These are phyloP conservation scores for Torulaspora indica DNA, from an alignment of 805 yeast species.

Conservation along the genomic window DNA sequence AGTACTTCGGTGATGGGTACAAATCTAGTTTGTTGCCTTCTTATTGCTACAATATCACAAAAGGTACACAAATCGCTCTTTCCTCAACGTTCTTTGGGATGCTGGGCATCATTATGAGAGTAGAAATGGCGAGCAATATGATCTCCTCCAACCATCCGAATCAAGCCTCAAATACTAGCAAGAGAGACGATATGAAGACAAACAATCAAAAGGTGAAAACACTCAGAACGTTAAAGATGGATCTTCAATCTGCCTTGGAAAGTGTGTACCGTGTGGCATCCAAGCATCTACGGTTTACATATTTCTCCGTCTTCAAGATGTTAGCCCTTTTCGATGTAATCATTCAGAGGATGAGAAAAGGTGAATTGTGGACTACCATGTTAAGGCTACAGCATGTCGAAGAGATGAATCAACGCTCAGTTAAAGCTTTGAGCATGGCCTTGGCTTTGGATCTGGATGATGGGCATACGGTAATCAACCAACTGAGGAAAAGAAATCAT, in stretches of 20 bases:
- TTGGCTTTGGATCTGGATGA: conserved; percentile 26
- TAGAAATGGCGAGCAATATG: conserved; percentile 23
- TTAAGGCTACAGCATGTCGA: conserved; percentile 18
- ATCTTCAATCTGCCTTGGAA: conserved; percentile 26
- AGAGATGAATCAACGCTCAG: conserved; percentile 22
- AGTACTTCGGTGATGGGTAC: conserved; percentile 25
- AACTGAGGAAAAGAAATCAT: conserved; percentile 21
- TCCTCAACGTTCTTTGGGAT: conserved; percentile 27
- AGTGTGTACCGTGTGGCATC: conserved; percentile 26
- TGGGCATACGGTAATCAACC: conserved; percentile 18
- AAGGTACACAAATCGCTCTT: conserved; percentile 28
- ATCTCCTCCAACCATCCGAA: conserved; percentile 19
- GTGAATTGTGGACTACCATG: conserved; percentile 27
- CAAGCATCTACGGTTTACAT: conserved; percentile 28
- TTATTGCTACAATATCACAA: conserved; percentile 25
- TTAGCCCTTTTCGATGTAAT: conserved; percentile 31
- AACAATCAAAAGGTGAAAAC: conserved; percentile 20
- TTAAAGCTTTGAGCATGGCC: conserved; percentile 26
- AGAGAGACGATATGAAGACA: conserved; percentile 4
- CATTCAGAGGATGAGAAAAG: conserved; percentile 29
- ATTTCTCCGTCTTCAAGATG: conserved; percentile 33
- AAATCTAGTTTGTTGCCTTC: conserved; percentile 18
- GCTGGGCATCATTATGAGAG: conserved; percentile 27
- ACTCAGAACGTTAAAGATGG: conserved; percentile 23
- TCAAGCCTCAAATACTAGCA: background rate